Conservation (phyloP, 345 rosid genomes). For the Citropsis articulata region DNA sequence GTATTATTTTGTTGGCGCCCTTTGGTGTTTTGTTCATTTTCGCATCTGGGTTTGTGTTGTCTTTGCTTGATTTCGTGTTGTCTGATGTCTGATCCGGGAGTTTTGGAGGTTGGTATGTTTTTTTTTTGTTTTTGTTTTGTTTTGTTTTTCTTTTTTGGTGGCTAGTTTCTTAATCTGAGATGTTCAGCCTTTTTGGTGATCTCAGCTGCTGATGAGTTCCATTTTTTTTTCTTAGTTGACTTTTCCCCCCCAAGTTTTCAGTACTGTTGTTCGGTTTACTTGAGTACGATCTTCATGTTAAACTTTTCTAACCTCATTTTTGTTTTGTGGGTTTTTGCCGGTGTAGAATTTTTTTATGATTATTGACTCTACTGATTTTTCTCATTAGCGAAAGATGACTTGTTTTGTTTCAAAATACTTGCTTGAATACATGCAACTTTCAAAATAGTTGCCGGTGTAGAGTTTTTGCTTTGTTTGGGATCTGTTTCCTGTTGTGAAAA, state of each 20-base stretch:
- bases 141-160: not conserved
- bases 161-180: not conserved
- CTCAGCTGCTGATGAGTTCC: constrained; percentile 12
- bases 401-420: not conserved
- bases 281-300: not conserved
- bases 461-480: not conserved
- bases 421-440: not conserved
- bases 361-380: not conserved
- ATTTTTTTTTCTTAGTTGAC: not conserved
- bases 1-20: constrained; percentile 11
- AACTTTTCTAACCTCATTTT: not conserved
- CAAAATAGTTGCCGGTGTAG: too few species aligned
- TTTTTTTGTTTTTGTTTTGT: not conserved
- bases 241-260: not conserved
- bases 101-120: not conserved
- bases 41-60: not conserved
- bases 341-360: not conserved
- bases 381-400: not conserved
- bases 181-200: not conserved
- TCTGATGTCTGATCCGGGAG: constrained; percentile 17
- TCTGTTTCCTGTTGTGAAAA: not conserved
- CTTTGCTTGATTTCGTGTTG: not conserved
- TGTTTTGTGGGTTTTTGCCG: not conserved
- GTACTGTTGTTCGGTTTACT: not conserved
- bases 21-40: not conserved